Conservation (phyloP, 805 yeast genomes). For the Barnettozyma californica region DNA sequence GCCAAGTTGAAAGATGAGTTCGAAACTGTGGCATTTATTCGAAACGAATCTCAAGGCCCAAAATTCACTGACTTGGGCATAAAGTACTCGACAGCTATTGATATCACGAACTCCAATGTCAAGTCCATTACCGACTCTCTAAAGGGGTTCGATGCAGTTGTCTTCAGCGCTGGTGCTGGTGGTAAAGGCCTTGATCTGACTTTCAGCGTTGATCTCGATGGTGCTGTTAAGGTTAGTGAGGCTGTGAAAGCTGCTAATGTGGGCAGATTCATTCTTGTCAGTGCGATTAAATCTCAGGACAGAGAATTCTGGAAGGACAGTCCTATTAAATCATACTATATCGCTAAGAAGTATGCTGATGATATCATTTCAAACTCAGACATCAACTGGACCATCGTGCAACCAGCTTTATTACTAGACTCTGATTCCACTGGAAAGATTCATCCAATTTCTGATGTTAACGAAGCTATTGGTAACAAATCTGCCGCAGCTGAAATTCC, state of each 20-base stretch:
- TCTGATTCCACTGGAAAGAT: constrained; percentile 40
- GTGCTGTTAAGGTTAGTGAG: constrained; percentile 52
- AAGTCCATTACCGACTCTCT: constrained; percentile 33
- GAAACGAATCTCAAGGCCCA: constrained; percentile 40
- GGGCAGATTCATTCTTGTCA: constrained; percentile 45
- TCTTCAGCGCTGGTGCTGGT: constrained; percentile 59
- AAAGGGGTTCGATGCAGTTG: constrained; percentile 48
- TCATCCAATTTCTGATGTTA: constrained; percentile 25
- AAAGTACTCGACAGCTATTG: constrained; percentile 32
- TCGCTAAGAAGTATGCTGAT: constrained; percentile 61
- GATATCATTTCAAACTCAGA: constrained; percentile 38
- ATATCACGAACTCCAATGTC: constrained; percentile 33
- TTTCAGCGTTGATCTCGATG: constrained; percentile 55
- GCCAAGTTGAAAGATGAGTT: constrained; percentile 26
- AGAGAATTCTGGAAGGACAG: constrained; percentile 39
- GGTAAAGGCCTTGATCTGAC: constrained; percentile 44
- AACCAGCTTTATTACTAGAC: constrained; percentile 44
- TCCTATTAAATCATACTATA: constrained; percentile 43
- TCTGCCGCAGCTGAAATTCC: constrained; percentile 12
- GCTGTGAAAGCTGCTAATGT: constrained; percentile 42
- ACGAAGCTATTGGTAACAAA: constrained; percentile 3
- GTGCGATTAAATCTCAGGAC: constrained; percentile 51
- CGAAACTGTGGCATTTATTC: constrained; percentile 39
- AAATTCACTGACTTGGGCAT: constrained; percentile 35
- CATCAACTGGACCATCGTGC: constrained; percentile 44